phyloP scores from a whole-genome alignment of 805 yeast genomes.

The Saitoella complicata region DNA sequence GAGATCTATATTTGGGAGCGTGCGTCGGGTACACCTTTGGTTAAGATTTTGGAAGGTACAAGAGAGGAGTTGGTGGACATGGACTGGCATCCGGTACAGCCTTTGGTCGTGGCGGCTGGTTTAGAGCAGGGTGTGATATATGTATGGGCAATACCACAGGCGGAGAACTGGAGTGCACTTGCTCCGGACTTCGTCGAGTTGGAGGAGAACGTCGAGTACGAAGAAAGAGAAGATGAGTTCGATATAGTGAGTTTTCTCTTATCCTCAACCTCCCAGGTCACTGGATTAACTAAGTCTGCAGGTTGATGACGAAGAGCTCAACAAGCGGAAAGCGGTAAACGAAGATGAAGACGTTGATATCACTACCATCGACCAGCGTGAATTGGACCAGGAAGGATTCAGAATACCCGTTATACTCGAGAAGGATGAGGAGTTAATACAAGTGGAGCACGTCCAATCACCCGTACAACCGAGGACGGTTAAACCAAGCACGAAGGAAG shows the following conservation, averaged over 20 bases:
- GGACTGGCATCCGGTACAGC: conserved; percentile 67
- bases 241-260: conserved; percentile 30
- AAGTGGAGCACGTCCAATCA: too few species aligned
- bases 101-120: conserved; percentile 69
- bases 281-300: too few species aligned
- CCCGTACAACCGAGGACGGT: too few species aligned
- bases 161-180: conserved; percentile 90
- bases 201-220: conserved; percentile 77
- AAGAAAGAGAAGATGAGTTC: conserved; percentile 82
- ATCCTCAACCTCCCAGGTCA: too few species aligned
- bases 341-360: too few species aligned
- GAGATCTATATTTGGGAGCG: conserved; percentile 92
- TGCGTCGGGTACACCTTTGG: conserved; percentile 55
- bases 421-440: too few species aligned
- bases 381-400: too few species aligned
- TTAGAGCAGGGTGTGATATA: conserved; percentile 69
- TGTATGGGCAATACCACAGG: conserved; percentile 64
- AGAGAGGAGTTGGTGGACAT: conserved; percentile 74
- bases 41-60: conserved; percentile 79
- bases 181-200: conserved; percentile 94
- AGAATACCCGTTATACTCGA: too few species aligned
- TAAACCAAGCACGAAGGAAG: too few species aligned
- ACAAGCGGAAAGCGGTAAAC: too few species aligned
- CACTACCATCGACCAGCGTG: too few species aligned
- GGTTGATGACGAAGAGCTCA: too few species aligned